These are phyloP conservation scores for Volvox africanus DNA, from an alignment of 139 green algal genomes.

Conservation along the genomic window DNA sequence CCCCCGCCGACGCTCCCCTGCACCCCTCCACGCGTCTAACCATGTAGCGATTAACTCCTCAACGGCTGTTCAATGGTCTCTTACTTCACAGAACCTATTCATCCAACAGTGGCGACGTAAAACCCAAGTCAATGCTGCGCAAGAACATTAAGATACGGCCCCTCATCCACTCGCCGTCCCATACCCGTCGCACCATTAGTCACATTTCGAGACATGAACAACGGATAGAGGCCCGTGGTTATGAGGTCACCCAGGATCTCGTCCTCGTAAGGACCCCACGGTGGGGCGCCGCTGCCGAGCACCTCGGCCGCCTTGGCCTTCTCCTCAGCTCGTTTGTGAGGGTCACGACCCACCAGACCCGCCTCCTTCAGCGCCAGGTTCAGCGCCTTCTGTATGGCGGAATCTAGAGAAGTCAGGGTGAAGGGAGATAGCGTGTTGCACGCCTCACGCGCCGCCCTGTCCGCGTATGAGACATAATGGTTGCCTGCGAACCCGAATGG, in stretches of 20 bases:
- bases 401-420: conserved; percentile 4
- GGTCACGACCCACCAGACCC: not conserved
- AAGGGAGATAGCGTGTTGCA: conserved; percentile 27
- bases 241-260: conserved; percentile 36
- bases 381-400: conserved; percentile 13
- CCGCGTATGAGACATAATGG: conserved; percentile 8
- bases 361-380: not conserved
- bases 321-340: not conserved
- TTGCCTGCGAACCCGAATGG: not conserved
- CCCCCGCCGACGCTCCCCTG: too few species aligned
- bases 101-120: too few species aligned
- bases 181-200: conserved; percentile 14
- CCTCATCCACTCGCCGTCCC: not conserved
- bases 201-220: conserved; percentile 2
- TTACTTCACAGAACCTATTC: too few species aligned
- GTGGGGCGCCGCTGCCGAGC: not conserved
- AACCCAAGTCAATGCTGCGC: too few species aligned
- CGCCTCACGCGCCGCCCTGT: conserved; percentile 8
- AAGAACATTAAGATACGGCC: too few species aligned
- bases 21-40: too few species aligned
- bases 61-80: too few species aligned
- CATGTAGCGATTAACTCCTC: too few species aligned
- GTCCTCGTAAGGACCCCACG: conserved; percentile 38
- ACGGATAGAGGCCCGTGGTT: conserved; percentile 1
- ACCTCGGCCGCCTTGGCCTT: not conserved